Evolutionary conservation across 1,139 yeast genomes (phyloP), one percentile per base, ranked within the genome.

Genomic region (Nakaseomyces sp.): DNA sequence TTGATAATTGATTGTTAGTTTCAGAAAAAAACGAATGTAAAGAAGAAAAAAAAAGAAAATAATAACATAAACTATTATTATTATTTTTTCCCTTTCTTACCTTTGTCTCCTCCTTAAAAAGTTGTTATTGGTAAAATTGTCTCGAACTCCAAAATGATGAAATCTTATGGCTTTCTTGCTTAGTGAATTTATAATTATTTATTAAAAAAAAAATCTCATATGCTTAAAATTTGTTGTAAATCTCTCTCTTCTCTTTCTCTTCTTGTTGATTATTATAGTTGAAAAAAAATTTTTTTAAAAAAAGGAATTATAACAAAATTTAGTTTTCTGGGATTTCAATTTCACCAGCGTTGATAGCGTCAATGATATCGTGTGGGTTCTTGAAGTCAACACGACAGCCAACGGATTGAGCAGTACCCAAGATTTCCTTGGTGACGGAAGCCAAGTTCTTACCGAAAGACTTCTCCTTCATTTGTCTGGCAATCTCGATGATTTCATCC

Each of bases 371-470:
- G 72, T 91, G 98, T 64, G 99, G 96, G 81, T 91, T 91, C 82
- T 91, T 89, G 76, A 91, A 94, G 74, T 89, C 91, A 70, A 91
- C 96, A 77, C 96, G 88, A 79, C 95, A 83, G 67, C 97, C 97
- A 67, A 91, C 94, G 60, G 96, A 88, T 79, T 91, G 97, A 66
- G 97, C 96, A 73, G 97, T 91, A 74, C 99, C 99, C 72, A 91
- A 85, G 70, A 91, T 86, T 79, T 91, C 99, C 82, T 91, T 91
- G 67, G 95, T 77, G 62, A 93, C 96, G 55, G 97, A 93, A 60
- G 93, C 87, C 71, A 91, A 84, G 73, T 69, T 86, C 84, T 89
- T 91, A 78, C 98, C 96, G 73, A 91, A 88, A 57, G 97, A 89
- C 79, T 91, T 91, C 71, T 83, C 86, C 73, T 78, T 83, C 97